phyloP scores from a whole-genome alignment of 768 basidiomycete genomes.

The Tricholoma furcatifolium region DNA sequence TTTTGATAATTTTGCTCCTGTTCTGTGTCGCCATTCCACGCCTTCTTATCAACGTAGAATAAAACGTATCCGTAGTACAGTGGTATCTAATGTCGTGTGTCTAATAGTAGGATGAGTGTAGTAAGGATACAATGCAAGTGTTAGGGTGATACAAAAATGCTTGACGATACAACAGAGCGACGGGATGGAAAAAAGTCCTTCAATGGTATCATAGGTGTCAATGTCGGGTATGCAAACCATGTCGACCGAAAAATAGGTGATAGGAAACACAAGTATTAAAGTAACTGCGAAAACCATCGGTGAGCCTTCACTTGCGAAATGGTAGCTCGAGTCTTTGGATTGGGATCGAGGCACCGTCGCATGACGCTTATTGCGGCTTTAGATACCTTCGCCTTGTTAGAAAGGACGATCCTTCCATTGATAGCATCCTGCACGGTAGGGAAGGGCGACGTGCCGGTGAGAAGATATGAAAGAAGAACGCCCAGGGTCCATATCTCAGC shows the following conservation, averaged over 20 bases:
- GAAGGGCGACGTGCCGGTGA: constrained; percentile 93
- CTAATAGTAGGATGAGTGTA: constrained; percentile 4
- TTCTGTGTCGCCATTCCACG: too few relatives aligned
- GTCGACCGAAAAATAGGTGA: background rate
- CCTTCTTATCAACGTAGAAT: background rate
- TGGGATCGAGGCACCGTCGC: constrained; percentile 78
- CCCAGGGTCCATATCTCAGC: constrained; percentile 97
- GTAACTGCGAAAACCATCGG: constrained; percentile 61
- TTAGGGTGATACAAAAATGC: constrained; percentile 1
- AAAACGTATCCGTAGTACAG: background rate
- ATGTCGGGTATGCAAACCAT: background rate
- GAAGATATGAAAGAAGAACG: constrained; percentile 89
- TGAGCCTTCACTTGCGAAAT: constrained; percentile 82
- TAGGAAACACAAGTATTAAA: background rate
- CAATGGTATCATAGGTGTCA: background rate
- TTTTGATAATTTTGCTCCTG: too few relatives aligned
- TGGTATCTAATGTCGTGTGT: background rate
- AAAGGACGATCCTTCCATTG: constrained; percentile 58
- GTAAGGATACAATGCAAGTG: constrained; percentile 4
- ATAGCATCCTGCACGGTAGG: constrained; percentile 82
- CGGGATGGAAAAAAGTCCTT: constrained; percentile 1
- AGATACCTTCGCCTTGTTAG: constrained; percentile 39
- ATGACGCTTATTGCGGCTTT: constrained; percentile 59
- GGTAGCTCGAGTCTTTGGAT: constrained; percentile 77
- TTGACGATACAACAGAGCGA: constrained; percentile 7